Evolutionary conservation across 495 filamentous ascomycete genomes (phyloP).

Genomic region (Thermothielavioides terrestris): DNA sequence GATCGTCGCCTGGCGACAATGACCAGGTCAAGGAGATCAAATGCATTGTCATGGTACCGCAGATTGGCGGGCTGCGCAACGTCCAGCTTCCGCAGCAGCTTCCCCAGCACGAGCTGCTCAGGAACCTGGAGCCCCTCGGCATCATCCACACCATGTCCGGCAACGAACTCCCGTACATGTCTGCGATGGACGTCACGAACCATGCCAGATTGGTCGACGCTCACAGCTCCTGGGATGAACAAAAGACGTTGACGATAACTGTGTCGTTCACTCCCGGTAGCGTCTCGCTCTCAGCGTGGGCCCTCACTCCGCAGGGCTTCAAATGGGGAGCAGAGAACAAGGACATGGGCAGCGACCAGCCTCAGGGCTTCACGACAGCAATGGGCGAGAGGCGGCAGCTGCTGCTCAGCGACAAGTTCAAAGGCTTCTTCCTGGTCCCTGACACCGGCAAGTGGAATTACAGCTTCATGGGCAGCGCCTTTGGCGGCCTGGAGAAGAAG

Average conservation of each 20-base stretch:
- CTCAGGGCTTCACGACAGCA: conserved; percentile 80
- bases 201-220: conserved; percentile 81
- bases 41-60: conserved; percentile 94
- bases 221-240: conserved; percentile 83
- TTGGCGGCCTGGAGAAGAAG: conserved; percentile 81
- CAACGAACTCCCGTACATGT: conserved; percentile 94
- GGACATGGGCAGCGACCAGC: conserved; percentile 82
- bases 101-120: conserved; percentile 87
- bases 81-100: conserved; percentile 86
- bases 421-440: conserved; percentile 91
- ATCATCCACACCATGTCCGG: conserved; percentile 93
- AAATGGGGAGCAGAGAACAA: conserved; percentile 97
- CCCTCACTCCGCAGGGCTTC: conserved; percentile 82
- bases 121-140: conserved; percentile 81
- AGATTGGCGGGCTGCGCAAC: conserved; percentile 88
- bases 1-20: conserved; percentile 85
- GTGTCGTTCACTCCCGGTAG: conserved; percentile 98
- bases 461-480: conserved; percentile 89
- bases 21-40: conserved; percentile 94
- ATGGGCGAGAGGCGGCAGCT: conserved; percentile 97
- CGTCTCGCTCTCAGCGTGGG: conserved; percentile 89
- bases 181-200: conserved; percentile 84
- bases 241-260: conserved; percentile 84
- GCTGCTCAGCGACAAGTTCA: conserved; percentile 81
- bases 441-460: conserved; percentile 94